These are phyloP conservation scores for Pseudopyrenochaeta lycopersici DNA, from an alignment of 2,329 filamentous ascomycete genomes.

Conservation along the genomic window DNA sequence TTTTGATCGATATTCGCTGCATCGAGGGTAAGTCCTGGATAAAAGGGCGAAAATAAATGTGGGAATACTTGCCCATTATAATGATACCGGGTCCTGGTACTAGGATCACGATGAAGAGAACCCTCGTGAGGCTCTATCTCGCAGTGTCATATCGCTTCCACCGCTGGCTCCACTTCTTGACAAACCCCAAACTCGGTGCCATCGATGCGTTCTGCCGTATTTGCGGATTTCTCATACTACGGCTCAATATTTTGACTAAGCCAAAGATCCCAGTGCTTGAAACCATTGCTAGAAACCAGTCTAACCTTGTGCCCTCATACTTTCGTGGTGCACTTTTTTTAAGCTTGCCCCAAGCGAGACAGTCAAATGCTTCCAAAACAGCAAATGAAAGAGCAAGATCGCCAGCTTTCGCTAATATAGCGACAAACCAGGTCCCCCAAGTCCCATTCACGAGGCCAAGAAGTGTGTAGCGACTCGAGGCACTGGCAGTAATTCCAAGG, in stretches of 20 bases:
- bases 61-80: constrained; percentile 19
- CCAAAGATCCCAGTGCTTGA: neutral
- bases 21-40: neutral
- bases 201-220: neutral
- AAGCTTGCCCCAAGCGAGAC: constrained; percentile 19
- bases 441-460: neutral
- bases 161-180: neutral
- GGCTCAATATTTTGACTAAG: neutral
- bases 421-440: constrained; percentile 24
- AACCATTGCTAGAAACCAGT: neutral
- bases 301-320: neutral
- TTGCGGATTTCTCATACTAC: neutral
- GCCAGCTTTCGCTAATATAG: constrained; percentile 21
- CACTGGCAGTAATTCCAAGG: neutral
- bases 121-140: constrained; percentile 13
- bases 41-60: neutral
- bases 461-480: neutral
- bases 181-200: neutral
- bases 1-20: neutral
- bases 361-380: constrained; percentile 20
- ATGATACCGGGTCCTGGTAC: constrained; percentile 27
- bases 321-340: neutral
- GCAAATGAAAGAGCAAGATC: constrained; percentile 25
- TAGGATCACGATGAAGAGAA: constrained; percentile 15
- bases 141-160: constrained; percentile 3